Conservation (phyloP, 306 rosid species). For the Cercis canadensis region DNA sequence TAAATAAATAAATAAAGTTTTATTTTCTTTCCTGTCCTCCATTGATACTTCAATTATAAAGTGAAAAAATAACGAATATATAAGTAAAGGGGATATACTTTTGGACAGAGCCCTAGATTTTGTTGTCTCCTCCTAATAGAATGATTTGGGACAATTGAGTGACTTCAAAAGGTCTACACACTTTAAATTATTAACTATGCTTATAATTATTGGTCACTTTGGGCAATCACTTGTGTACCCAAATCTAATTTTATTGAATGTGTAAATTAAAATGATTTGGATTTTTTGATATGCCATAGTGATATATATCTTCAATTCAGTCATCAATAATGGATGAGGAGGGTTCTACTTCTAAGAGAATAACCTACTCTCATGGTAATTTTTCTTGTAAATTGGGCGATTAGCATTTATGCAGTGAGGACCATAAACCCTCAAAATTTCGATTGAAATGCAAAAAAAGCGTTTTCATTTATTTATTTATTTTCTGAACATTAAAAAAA, state of each 20-base stretch:
- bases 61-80: slow-evolving; percentile 32
- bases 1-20: not conserved
- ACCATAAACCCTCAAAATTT: too few relatives aligned
- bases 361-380: too few relatives aligned
- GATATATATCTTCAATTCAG: too few relatives aligned
- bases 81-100: slow-evolving; percentile 42
- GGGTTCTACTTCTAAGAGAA: too few relatives aligned
- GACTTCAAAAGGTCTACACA: slow-evolving; percentile 35
- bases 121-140: slow-evolving; percentile 47
- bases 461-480: too few relatives aligned
- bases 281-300: too few relatives aligned
- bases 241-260: too few relatives aligned
- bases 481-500: too few relatives aligned
- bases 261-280: not conserved
- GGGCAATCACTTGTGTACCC: not conserved
- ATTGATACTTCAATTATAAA: slow-evolving; percentile 51
- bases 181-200: slow-evolving; percentile 24
- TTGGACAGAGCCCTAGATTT: slow-evolving; percentile 52
- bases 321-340: too few relatives aligned
- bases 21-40: slow-evolving; percentile 32
- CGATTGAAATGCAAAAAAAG: too few relatives aligned
- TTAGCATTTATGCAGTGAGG: too few relatives aligned
- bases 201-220: slow-evolving; percentile 32
- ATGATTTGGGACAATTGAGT: slow-evolving; percentile 43
- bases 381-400: too few relatives aligned